phyloP scores from a whole-genome alignment of 345 rosid genomes.

The Mercurialis annua region DNA sequence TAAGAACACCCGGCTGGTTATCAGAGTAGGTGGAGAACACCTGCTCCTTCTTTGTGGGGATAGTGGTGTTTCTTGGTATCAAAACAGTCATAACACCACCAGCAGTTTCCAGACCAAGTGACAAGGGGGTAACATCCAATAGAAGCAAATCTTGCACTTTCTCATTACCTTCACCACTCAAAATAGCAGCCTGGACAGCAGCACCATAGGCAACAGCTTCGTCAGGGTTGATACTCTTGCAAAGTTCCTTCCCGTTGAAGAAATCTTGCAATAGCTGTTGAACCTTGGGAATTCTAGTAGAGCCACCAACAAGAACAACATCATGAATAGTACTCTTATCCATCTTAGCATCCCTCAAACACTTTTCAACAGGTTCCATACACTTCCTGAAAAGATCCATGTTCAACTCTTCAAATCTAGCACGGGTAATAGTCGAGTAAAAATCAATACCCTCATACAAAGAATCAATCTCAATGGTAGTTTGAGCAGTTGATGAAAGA shows the following conservation, averaged over 20 bases:
- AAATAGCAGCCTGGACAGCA: conserved; percentile 11
- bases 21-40: conserved; percentile 22
- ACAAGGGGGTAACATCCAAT: conserved; percentile 21
- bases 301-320: conserved; percentile 26
- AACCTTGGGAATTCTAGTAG: conserved; percentile 24
- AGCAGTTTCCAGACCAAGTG: conserved; percentile 21
- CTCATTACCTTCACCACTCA: conserved; percentile 23
- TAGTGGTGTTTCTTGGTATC: conserved; percentile 22
- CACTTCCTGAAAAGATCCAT: conserved; percentile 30
- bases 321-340: conserved; percentile 24
- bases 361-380: conserved; percentile 27
- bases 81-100: conserved; percentile 26
- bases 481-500: no score
- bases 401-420: conserved; percentile 24
- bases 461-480: conserved; percentile 28
- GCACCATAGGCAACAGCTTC: conserved; percentile 30
- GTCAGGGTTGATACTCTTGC: conserved; percentile 26
- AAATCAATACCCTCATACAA: conserved; percentile 28
- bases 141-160: conserved; percentile 25
- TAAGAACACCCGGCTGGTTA: conserved; percentile 21
- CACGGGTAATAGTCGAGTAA: conserved; percentile 18
- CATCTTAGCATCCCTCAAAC: conserved; percentile 29
- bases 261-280: conserved; percentile 27
- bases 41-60: conserved; percentile 25
- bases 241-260: conserved; percentile 26